Evolutionary conservation across 495 filamentous ascomycete species (phyloP).

Genomic region (Penicillium lividum): DNA sequence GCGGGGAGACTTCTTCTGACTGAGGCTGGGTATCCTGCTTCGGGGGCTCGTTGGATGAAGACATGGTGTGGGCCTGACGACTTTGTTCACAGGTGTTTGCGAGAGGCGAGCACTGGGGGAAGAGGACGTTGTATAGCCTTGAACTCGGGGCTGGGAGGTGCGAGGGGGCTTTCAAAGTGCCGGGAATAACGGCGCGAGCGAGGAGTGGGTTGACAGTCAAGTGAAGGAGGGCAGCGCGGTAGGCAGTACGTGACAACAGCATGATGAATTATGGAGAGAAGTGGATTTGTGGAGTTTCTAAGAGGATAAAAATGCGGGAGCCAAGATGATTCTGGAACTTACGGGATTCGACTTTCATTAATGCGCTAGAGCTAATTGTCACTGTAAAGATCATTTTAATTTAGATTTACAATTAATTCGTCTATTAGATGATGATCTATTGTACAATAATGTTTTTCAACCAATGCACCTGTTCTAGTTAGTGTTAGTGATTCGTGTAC

Average conservation of each 20-base stretch:
- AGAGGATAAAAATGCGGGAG: constrained; percentile 17
- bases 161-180: constrained; percentile 3
- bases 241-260: constrained; percentile 32
- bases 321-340: constrained; percentile 35
- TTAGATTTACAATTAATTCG: neutral
- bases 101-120: constrained; percentile 26
- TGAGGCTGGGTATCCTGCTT: constrained; percentile 17
- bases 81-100: constrained; percentile 5
- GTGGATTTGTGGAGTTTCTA: constrained; percentile 6
- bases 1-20: constrained; percentile 9
- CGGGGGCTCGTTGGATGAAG: constrained; percentile 8
- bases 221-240: constrained; percentile 33
- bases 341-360: constrained; percentile 10
- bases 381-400: too few species aligned
- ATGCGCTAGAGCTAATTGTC: too few species aligned
- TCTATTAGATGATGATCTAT: neutral
- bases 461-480: neutral
- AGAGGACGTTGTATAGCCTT: constrained; percentile 25
- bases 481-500: neutral
- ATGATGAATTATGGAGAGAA: constrained; percentile 16
- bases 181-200: constrained; percentile 24
- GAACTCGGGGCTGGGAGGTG: constrained; percentile 13
- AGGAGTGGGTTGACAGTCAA: constrained; percentile 27
- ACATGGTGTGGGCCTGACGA: constrained; percentile 25
- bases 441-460: neutral